A percentile compares a stretch with the other conserved stretches of the same genome.
Evolutionary conservation across 2,329 filamentous ascomycete genomes (phyloP).

Genomic region (Raffaelea ambrosiae): DNA sequence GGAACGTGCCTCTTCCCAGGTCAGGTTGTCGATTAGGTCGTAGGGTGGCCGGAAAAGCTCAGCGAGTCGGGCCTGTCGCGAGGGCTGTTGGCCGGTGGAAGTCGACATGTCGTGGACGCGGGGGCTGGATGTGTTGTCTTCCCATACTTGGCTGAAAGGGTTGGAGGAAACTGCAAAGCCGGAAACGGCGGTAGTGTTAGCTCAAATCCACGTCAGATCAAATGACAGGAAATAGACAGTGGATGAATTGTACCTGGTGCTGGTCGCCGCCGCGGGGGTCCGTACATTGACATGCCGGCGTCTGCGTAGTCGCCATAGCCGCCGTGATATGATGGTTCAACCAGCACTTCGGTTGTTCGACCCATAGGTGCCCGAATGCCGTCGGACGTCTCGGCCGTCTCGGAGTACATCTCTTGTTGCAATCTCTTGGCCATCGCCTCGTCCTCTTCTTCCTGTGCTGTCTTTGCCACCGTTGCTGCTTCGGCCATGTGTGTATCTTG

Average conservation of each 20-base stretch:
- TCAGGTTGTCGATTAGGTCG: constrained; percentile 70
- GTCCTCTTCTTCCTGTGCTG: constrained; percentile 70
- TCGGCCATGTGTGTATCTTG: constrained; percentile 29
- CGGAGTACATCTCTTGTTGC: constrained; percentile 80
- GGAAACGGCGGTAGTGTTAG: no score
- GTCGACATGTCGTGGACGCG: constrained; percentile 6
- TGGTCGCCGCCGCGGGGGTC: constrained; percentile 49
- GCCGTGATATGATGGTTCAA: constrained; percentile 55
- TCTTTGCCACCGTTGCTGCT: constrained; percentile 31
- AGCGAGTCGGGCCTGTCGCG: constrained; percentile 52
- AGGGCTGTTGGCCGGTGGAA: constrained; percentile 4
- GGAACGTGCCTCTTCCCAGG: constrained; percentile 79
- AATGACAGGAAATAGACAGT: not conserved
- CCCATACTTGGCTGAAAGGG: constrained; percentile 32
- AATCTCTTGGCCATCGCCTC: constrained; percentile 85
- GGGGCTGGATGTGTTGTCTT: constrained; percentile 13
- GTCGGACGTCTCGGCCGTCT: constrained; percentile 27
- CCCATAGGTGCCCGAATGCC: constrained; percentile 84
- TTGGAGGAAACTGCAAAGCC: constrained; percentile 17
- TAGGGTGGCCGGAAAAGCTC: constrained; percentile 90
- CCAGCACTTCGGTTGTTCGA: constrained; percentile 81
- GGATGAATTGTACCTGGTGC: constrained; percentile 15
- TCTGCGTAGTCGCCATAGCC: constrained; percentile 44
- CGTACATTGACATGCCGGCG: constrained; percentile 38
- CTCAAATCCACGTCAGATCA: no score